A percentile compares a stretch with the other conserved stretches of the same genome.
Evolutionary conservation across 352 stramenopile species (phyloP).

Genomic region (Phytophthora tentaculata): DNA sequence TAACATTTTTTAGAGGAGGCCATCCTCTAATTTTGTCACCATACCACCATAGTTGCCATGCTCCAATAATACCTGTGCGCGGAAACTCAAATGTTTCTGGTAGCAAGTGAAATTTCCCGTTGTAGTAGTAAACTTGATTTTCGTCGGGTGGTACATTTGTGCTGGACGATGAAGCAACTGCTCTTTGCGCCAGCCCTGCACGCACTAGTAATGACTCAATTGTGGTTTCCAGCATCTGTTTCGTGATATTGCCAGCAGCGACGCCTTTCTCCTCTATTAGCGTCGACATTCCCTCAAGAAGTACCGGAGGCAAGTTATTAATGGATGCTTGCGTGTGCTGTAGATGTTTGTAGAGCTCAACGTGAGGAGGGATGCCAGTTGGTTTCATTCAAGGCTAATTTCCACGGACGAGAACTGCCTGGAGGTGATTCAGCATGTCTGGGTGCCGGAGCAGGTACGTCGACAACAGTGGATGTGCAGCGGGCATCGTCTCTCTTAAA

Average conservation of each 20-base stretch:
- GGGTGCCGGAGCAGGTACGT: constrained; percentile 1
- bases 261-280: constrained; percentile 12
- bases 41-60: constrained; percentile 21
- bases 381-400: constrained; percentile 11
- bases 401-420: not conserved
- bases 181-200: not conserved
- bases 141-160: not conserved
- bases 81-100: constrained; percentile 21
- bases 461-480: constrained; percentile 8
- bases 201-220: constrained; percentile 4
- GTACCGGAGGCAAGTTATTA: constrained; percentile 11
- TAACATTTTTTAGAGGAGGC: constrained; percentile 12
- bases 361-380: constrained; percentile 15
- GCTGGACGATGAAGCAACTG: not conserved
- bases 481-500: not conserved
- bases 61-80: constrained; percentile 3
- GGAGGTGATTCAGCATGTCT: not conserved
- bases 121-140: constrained; percentile 11
- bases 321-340: constrained; percentile 16
- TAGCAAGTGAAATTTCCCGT: constrained; percentile 18
- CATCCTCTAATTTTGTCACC: constrained; percentile 16
- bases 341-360: constrained; percentile 18
- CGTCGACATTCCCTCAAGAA: constrained; percentile 7
- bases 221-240: constrained; percentile 4
- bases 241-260: constrained; percentile 15